A percentile compares a stretch with the other conserved stretches of the same genome.
Evolutionary conservation across 495 filamentous ascomycete species (phyloP).

Genomic region (Delitschia confertaspora): DNA sequence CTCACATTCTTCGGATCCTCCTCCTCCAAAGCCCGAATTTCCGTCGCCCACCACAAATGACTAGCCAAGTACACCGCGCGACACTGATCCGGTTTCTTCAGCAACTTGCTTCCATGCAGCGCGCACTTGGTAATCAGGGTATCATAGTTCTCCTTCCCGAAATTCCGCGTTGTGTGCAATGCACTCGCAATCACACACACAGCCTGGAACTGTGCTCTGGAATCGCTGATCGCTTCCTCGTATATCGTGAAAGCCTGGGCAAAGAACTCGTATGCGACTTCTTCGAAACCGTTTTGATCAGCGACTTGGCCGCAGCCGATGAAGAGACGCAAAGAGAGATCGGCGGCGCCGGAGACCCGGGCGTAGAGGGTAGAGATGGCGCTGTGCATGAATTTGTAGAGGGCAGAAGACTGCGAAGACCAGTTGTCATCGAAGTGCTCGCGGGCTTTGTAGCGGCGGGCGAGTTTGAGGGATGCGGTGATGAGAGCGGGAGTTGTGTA

Average conservation of each 20-base stretch:
- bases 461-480: conserved; percentile 82
- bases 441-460: conserved; percentile 77
- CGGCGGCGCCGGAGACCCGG: conserved; percentile 74
- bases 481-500: conserved; percentile 90
- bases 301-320: conserved; percentile 86
- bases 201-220: conserved; percentile 92
- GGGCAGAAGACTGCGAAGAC: conserved; percentile 76
- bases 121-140: conserved; percentile 97
- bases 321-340: conserved; percentile 81
- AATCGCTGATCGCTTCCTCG: conserved; percentile 90
- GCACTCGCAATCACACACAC: conserved; percentile 90
- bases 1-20: conserved; percentile 76
- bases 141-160: conserved; percentile 94
- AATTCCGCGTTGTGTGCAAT: conserved; percentile 74
- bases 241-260: conserved; percentile 98
- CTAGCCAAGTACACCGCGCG: conserved; percentile 91
- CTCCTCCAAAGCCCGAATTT: conserved; percentile 71
- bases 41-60: conserved; percentile 96
- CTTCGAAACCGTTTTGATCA: conserved; percentile 85
- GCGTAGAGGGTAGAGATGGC: conserved; percentile 81
- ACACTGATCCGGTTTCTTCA: conserved; percentile 98
- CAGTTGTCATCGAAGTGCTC: conserved; percentile 95
- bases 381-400: conserved; percentile 92
- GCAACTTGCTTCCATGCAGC: conserved; percentile 88
- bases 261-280: conserved; percentile 96